Evolutionary conservation across 1,139 yeast species (phyloP), one percentile per base, ranked within the genome.

Genomic region (Yamadazyma triangularis): DNA sequence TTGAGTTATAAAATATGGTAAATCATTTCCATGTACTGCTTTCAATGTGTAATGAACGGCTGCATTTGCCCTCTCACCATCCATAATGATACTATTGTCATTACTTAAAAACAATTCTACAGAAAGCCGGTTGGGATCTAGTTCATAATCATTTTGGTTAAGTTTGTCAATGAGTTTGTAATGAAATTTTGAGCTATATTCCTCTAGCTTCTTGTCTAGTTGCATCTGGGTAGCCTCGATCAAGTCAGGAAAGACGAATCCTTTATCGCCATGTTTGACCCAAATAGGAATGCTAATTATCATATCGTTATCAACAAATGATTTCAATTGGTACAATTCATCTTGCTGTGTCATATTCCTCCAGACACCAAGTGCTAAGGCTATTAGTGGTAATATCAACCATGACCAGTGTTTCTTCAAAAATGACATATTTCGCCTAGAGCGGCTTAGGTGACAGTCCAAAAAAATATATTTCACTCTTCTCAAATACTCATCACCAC

Each of bases 201-300:
- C 8, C 12, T 20, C 23, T 51, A 30, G 13, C 33, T 53, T 59
- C 4, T 32, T 21, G 28, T 63, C 57, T 1, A 71, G 34, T 44
- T 74, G 79, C 2, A 57, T 35, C 30, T 64, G 67, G 0, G 68
- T 42, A 1, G 79, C 75, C 15, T 50, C 50, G 1, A 56, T 56
- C 23, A 73, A 47, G 43, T 75, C 80, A 0, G 78, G 78, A 30
- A 74, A 64, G 7, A 42, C 38, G 37, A 72, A 63, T 2, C 70
- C 67, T 10, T 45, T 44, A 32, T 69, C 70, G 0, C 60, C 62
- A 35, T 57, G 58, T 20, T 49, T 48, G 13, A 68, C 42, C 24
- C 53, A 41, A 3, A 72, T 48, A 1, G 58, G 58, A 9, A 62
- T 44, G 3, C 45, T 18, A 7, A 18, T 18, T 6, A 18, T 9